These are phyloP conservation scores for Candolleomyces eurysporus DNA, from an alignment of 768 basidiomycete genomes.

Conservation along the genomic window DNA sequence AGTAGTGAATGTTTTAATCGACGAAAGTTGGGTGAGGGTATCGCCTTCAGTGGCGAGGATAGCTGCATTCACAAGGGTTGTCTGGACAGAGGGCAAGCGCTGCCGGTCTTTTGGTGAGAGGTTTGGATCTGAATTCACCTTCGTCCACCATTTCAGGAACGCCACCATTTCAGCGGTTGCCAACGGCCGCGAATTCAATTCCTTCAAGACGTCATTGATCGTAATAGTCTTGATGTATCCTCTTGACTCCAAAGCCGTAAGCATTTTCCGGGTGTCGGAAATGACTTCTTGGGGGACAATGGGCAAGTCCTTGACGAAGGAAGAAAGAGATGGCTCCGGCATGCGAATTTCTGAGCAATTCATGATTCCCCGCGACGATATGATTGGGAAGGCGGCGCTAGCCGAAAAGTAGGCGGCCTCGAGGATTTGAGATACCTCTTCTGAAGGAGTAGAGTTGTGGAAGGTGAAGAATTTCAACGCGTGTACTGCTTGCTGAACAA, in stretches of 20 bases:
- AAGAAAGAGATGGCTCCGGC: constrained; percentile 66
- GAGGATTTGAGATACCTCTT: constrained; percentile 68
- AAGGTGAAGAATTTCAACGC: constrained; percentile 90
- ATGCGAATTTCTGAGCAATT: constrained; percentile 66
- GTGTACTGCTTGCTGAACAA: constrained; percentile 68
- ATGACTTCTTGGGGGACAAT: constrained; percentile 64
- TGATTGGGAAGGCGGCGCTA: constrained; percentile 56
- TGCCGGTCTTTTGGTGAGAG: constrained; percentile 19
- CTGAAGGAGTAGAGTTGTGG: constrained; percentile 81
- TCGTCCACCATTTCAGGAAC: constrained; percentile 86
- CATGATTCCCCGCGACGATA: constrained; percentile 73
- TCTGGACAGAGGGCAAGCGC: constrained; percentile 45
- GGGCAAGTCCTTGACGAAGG: constrained; percentile 78
- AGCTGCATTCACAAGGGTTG: constrained; percentile 68
- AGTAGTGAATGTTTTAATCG: constrained; percentile 72
- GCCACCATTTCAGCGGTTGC: constrained; percentile 70
- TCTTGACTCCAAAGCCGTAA: constrained; percentile 57
- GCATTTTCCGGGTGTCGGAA: constrained; percentile 53
- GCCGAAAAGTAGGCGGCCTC: constrained; percentile 75
- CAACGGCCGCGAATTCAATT: constrained; percentile 71
- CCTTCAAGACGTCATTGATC: constrained; percentile 79
- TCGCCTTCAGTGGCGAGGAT: constrained; percentile 49
- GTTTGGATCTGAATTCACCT: constrained; percentile 21
- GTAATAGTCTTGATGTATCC: constrained; percentile 71
- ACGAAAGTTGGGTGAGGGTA: constrained; percentile 64